A percentile compares a stretch with the other conserved stretches of the same genome.
Conservation (phyloP, 176 grass and related monocot species). For the Lolium multiflorum region DNA sequence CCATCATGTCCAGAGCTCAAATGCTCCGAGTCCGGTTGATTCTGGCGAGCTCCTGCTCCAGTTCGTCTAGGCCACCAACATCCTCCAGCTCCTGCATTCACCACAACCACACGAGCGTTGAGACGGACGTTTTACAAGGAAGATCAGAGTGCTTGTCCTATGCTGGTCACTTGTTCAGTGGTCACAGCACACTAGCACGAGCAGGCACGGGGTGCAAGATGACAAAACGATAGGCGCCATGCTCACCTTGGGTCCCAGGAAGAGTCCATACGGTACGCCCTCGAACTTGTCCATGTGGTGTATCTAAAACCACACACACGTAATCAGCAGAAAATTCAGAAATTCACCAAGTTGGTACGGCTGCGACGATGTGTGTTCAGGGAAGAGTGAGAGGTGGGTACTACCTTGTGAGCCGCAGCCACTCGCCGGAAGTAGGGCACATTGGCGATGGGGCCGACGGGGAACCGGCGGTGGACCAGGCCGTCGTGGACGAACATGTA, state of each 20-base stretch:
- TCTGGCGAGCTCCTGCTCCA: conserved; percentile 76
- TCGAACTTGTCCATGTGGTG: conserved; percentile 91
- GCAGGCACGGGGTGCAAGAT: neutral
- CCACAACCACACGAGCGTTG: conserved; percentile 30
- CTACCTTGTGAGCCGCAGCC: conserved; percentile 84
- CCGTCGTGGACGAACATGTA: conserved; percentile 99
- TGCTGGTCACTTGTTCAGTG: conserved; percentile 18
- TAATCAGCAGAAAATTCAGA: conserved; percentile 27
- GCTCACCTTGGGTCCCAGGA: conserved; percentile 87
- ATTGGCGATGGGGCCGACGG: conserved; percentile 85
- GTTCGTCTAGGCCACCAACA: conserved; percentile 70
- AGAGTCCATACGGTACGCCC: conserved; percentile 84
- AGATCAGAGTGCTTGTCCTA: conserved; percentile 25
- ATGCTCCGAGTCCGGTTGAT: conserved; percentile 46
- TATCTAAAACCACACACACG: conserved; percentile 55
- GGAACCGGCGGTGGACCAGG: conserved; percentile 95
- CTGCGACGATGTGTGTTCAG: neutral
- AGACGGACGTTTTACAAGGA: conserved; percentile 16
- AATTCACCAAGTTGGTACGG: conserved; percentile 1
- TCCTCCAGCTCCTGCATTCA: conserved; percentile 77
- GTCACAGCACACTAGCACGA: neutral
- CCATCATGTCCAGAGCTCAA: neutral
- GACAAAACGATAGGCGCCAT: conserved; percentile 23
- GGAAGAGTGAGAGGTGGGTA: conserved; percentile 11
- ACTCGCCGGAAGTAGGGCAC: conserved; percentile 97